Evolutionary conservation across 768 basidiomycete species (phyloP), one percentile per base, ranked within the genome.

Genomic region (Fistulinella prunicolor): DNA sequence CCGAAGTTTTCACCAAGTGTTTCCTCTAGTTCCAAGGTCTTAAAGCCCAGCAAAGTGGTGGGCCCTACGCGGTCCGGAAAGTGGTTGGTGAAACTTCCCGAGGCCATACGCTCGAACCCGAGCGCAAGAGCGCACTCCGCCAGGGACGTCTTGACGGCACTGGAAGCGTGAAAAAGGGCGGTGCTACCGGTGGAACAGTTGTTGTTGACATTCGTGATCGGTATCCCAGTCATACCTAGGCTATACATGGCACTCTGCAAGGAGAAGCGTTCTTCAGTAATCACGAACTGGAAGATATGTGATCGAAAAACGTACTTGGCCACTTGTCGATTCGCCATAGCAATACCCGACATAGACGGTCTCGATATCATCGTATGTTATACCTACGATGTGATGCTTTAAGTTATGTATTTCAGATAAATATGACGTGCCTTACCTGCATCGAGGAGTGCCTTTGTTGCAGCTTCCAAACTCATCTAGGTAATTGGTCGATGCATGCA

Each of bases 131-230:
- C 77, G 58, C 89, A 90, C 42, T 88, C 83, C 2, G 71, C 78
- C 46, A 82, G 73, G 10, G 83, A 83, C 26, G 75, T 74, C 60
- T 83, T 87, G 32, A 92, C 79, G 9, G 80, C 74, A 29, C 75
- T 80, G 49, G 82, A 82, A 3, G 84, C 85, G 32, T 85, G 77
- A 62, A 77, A 85, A 12, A 91, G 72, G 12, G 89, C 89, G 1
- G 85, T 76, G 42, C 83, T 85, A 3, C 88, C 87, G 1, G 86
- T 89, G 2, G 88, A 83, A 56, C 88, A 90, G 63, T 88, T 88
- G 68, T 90, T 90, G 70, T 89, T 90, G 37, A 90, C 84, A 56
- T 90, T 93, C 44, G 84, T 76, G 57, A 92, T 84, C 1, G 88
- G 87, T 49, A 93, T 90, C 38, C 79, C 74, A 0, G 88, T 91